Conservation (phyloP, 352 stramenopile genomes). For the Halophytophthora batemanensis region DNA sequence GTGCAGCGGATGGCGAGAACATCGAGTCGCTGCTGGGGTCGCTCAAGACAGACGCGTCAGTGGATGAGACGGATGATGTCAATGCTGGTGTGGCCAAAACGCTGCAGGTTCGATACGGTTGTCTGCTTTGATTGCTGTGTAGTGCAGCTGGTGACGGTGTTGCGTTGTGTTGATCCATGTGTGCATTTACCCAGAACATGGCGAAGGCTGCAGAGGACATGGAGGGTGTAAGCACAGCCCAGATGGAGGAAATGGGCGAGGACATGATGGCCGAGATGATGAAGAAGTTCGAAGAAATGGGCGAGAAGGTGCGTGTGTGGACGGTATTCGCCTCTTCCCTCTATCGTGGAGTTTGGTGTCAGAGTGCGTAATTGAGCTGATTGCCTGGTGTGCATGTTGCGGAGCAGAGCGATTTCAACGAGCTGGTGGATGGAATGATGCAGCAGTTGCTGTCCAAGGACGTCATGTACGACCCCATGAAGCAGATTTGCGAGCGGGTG, state of each 20-base stretch:
- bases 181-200: slow-evolving; percentile 59
- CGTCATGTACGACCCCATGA: slow-evolving; percentile 99
- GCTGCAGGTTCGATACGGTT: slow-evolving; percentile 46
- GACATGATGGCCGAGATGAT: slow-evolving; percentile 97
- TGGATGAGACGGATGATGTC: slow-evolving; percentile 67
- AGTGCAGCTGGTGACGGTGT: neutral
- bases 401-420: slow-evolving; percentile 83
- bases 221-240: slow-evolving; percentile 74
- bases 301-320: slow-evolving; percentile 76
- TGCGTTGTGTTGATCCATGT: neutral
- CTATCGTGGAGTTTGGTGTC: neutral
- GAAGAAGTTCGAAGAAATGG: slow-evolving; percentile 94
- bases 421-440: slow-evolving; percentile 98
- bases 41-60: slow-evolving; percentile 38
- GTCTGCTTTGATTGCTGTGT: neutral
- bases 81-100: slow-evolving; percentile 83
- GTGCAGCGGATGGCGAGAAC: slow-evolving; percentile 48
- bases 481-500: slow-evolving; percentile 90
- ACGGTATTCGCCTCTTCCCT: neutral
- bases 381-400: neutral
- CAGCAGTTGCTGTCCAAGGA: slow-evolving; percentile 97
- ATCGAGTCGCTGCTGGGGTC: slow-evolving; percentile 74
- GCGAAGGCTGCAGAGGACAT: slow-evolving; percentile 85
- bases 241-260: slow-evolving; percentile 90
- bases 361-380: neutral